A percentile compares a stretch with the other conserved stretches of the same genome.
These are phyloP conservation scores for Omphalea diandra DNA, from an alignment of 441 rosid species.

Conservation along the genomic window DNA sequence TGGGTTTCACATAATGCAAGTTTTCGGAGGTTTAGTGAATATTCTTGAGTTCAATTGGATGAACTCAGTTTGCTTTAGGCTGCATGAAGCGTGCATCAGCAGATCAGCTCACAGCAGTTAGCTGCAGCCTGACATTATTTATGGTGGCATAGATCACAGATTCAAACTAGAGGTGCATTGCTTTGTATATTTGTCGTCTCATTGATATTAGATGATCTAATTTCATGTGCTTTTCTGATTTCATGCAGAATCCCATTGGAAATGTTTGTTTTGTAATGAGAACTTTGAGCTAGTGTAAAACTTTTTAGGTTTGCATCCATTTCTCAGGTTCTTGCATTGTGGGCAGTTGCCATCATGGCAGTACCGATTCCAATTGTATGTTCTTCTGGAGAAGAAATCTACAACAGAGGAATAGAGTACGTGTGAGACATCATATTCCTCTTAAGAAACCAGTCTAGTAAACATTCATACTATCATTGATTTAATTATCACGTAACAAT, in stretches of 20 bases:
- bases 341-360: background rate
- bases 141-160: conserved; percentile 11
- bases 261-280: conserved; percentile 18
- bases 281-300: conserved; percentile 14
- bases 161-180: conserved; percentile 20
- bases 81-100: conserved; percentile 19
- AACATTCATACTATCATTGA: too few relatives aligned
- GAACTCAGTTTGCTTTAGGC: conserved; percentile 18
- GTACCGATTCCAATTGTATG: conserved; percentile 8
- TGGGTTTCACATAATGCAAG: conserved; percentile 15
- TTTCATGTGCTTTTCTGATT: background rate
- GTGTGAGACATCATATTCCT: too few relatives aligned
- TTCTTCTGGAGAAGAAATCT: background rate
- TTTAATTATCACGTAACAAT: too few relatives aligned
- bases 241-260: conserved; percentile 24
- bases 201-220: conserved; percentile 17
- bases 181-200: conserved; percentile 24
- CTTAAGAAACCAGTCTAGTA: too few relatives aligned
- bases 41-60: conserved; percentile 9
- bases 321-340: conserved; percentile 1
- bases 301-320: conserved; percentile 6
- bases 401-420: background rate
- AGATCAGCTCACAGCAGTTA: background rate
- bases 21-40: conserved; percentile 9
- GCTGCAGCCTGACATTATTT: conserved; percentile 8